phyloP scores from a whole-genome alignment of 176 grass and related monocot species.

The Chloris gayana region DNA sequence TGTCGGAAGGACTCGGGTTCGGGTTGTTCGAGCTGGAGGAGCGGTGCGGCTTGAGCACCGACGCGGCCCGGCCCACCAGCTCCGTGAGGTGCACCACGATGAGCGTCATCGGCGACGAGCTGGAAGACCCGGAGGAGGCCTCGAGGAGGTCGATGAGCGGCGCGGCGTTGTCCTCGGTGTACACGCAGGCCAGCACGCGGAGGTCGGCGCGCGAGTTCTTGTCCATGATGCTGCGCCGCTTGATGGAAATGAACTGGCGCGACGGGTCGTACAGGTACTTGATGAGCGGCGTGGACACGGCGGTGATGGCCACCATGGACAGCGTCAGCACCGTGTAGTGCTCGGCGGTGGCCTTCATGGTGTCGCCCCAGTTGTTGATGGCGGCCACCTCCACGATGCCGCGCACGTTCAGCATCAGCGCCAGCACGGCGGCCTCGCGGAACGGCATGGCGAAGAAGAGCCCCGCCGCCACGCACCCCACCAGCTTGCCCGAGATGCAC shows the following conservation, averaged over 20 bases:
- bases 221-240: constrained; percentile 32
- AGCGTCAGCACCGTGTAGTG: not conserved
- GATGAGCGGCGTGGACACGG: constrained; percentile 50
- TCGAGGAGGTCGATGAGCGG: constrained; percentile 65
- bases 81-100: too few relatives aligned
- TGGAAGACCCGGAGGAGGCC: not conserved
- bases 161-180: constrained; percentile 69
- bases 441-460: constrained; percentile 66
- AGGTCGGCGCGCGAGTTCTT: constrained; percentile 32
- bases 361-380: constrained; percentile 78
- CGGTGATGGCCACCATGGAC: constrained; percentile 32
- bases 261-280: constrained; percentile 70
- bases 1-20: constrained; percentile 45
- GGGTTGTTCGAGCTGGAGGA: not conserved
- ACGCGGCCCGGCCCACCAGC: constrained; percentile 36
- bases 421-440: constrained; percentile 53
- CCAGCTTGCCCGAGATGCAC: constrained; percentile 62
- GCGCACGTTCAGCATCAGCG: constrained; percentile 69
- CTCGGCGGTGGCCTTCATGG: constrained; percentile 44
- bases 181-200: constrained; percentile 62
- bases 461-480: constrained; percentile 55
- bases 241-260: too few relatives aligned
- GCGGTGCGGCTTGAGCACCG: constrained; percentile 62
- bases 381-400: constrained; percentile 76
- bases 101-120: too few relatives aligned